Conservation (phyloP, 805 yeast species). For the Jamesozyma jinghongensis region DNA sequence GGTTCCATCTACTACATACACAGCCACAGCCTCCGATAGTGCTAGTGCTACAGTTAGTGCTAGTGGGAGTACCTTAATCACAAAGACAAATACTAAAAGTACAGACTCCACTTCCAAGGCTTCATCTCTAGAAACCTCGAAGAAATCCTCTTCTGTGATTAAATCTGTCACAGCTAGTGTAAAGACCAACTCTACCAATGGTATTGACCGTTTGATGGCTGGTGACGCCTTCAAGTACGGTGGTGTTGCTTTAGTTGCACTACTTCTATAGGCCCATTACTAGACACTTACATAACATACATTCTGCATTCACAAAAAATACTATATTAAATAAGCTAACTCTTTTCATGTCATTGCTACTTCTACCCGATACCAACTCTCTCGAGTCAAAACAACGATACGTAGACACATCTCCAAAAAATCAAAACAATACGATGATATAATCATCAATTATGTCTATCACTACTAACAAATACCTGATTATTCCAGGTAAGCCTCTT, state of each 20-base stretch:
- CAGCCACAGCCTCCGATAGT: slow-evolving; percentile 2
- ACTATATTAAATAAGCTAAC: too few species aligned
- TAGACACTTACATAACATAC: neutral
- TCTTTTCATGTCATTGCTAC: too few species aligned
- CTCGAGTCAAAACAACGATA: too few species aligned
- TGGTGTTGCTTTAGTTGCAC: slow-evolving; percentile 7
- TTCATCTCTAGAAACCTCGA: neutral
- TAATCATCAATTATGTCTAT: too few species aligned
- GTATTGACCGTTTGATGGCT: slow-evolving; percentile 1
- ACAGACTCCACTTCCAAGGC: neutral
- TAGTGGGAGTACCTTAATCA: slow-evolving; percentile 1
- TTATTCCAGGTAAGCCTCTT: too few species aligned
- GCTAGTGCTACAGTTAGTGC: slow-evolving; percentile 1
- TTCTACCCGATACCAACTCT: too few species aligned
- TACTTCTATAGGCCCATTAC: slow-evolving; percentile 7
- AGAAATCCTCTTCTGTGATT: neutral
- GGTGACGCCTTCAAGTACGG: slow-evolving; percentile 1
- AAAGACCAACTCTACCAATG: slow-evolving; percentile 13
- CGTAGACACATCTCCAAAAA: too few species aligned
- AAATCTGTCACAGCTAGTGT: slow-evolving; percentile 6
- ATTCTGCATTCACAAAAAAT: neutral
- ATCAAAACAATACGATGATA: too few species aligned
- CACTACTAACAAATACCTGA: too few species aligned
- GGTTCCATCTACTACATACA: slow-evolving; percentile 18
- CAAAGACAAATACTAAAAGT: slow-evolving; percentile 1